Evolutionary conservation across 768 basidiomycete species (phyloP), one percentile per base, ranked within the genome.

Genomic region (Boletus sp.): DNA sequence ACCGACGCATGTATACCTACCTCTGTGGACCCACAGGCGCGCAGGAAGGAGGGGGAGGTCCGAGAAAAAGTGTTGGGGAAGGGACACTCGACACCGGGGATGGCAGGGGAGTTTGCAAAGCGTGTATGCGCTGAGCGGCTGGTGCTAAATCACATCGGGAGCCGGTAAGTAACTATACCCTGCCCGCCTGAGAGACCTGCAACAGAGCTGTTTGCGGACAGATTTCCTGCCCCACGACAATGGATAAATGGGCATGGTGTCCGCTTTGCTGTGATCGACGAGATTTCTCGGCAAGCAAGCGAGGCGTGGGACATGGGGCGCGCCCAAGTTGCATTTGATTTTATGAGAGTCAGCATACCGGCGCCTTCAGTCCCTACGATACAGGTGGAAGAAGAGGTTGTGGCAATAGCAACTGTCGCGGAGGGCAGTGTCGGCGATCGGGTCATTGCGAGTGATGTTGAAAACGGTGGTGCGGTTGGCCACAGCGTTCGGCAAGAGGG

Each of bases 21-120:
- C 2, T 61, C 74, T 45, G 77, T 87, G 51, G 84, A 85, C 65
- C 70, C 74, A 9, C 74, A 71, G 33, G 71, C 79, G 30, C 77
- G 66, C 50, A 75, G 78, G 50, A 73, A 73, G 27, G 72, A 67
- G 3, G 71, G 72, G 46, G 74, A 70, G 50, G 72, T 83, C 34
- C 56, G 69, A 57, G 68, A 76, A 53, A 85, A 80, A 55, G 79
- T 83, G 0, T 70, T 83, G n/a, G 73, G 75, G 27, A 78, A 84
- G 44, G 91, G 92, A 0, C 93, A 94, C 64, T 92, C 90, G 14
- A 84, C 85, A 0, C 86, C 91, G 4, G 75, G 73, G 33, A 88
- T 87, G 81, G 93, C 90, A 2, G 92, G 91, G 8, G 72, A 66
- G 15, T 92, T 93, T 64, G 90, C 91, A 6, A 82, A 77, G 53